Evolutionary conservation across 2,329 filamentous ascomycete species (phyloP).

Genomic region (Dactylellina sp.): DNA sequence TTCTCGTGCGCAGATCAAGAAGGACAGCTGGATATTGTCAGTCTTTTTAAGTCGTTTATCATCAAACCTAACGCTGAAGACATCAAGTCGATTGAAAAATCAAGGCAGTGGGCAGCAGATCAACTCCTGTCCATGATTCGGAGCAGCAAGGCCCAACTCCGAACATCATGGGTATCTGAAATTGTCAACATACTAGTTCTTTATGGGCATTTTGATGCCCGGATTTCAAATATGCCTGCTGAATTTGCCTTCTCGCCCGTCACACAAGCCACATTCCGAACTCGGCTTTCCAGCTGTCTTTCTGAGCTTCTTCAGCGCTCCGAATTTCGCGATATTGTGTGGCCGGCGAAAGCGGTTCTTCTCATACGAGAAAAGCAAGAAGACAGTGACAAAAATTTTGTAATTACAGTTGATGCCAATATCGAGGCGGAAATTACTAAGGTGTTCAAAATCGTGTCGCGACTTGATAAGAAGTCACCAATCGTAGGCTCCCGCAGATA

Average conservation of each 20-base stretch:
- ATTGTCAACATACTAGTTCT: slow-evolving; percentile 58
- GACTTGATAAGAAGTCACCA: slow-evolving; percentile 30
- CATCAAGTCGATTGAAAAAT: slow-evolving; percentile 52
- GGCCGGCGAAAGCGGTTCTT: slow-evolving; percentile 41
- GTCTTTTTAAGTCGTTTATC: slow-evolving; percentile 48
- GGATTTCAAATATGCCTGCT: slow-evolving; percentile 16
- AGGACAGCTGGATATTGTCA: slow-evolving; percentile 63
- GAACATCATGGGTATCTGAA: slow-evolving; percentile 52
- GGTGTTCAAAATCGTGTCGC: slow-evolving; percentile 57
- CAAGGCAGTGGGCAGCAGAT: slow-evolving; percentile 60
- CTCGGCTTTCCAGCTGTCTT: slow-evolving; percentile 59
- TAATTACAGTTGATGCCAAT: slow-evolving; percentile 32
- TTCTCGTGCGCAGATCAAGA: slow-evolving; percentile 72
- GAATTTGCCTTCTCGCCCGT: slow-evolving; percentile 39
- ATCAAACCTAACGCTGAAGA: slow-evolving; percentile 50
- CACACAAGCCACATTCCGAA: slow-evolving; percentile 58
- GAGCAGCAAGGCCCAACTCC: slow-evolving; percentile 57
- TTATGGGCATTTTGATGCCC: slow-evolving; percentile 59
- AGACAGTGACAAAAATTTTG: slow-evolving; percentile 9
- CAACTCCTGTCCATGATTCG: slow-evolving; percentile 58
- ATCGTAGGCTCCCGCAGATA: slow-evolving; percentile 35
- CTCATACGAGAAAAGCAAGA: slow-evolving; percentile 37
- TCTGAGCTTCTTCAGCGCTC: slow-evolving; percentile 39
- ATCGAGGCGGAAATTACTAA: slow-evolving; percentile 58
- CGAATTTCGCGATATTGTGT: slow-evolving; percentile 29